Conservation (phyloP, 2,329 filamentous ascomycete genomes). For the Rosellinia necatrix region DNA sequence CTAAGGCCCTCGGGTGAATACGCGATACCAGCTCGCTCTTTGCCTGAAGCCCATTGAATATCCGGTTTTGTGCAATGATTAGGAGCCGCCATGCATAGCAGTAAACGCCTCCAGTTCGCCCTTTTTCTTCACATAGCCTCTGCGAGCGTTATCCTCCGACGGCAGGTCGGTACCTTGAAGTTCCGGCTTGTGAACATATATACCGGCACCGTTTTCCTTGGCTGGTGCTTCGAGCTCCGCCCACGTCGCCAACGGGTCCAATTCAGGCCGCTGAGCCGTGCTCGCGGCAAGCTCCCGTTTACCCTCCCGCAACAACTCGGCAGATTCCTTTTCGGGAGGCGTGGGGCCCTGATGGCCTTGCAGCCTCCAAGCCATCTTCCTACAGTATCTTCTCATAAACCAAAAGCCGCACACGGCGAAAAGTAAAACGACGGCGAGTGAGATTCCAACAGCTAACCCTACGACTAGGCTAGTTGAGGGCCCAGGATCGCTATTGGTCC, state of each 20-base stretch:
- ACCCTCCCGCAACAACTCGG: background rate
- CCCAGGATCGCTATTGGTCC: background rate
- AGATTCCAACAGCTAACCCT: background rate
- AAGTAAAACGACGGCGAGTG: background rate
- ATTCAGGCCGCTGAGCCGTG: background rate
- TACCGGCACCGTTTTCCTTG: background rate
- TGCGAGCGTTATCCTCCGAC: background rate
- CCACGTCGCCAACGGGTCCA: background rate
- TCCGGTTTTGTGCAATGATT: too few relatives aligned
- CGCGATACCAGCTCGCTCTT: too few relatives aligned
- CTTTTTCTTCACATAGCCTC: background rate
- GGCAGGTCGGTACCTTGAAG: background rate
- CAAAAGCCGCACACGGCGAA: background rate
- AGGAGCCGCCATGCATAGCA: background rate
- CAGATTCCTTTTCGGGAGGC: background rate
- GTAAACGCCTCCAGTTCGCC: background rate
- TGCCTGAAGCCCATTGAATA: too few relatives aligned
- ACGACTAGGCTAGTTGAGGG: background rate
- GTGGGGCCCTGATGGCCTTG: background rate
- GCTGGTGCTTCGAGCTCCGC: conserved; percentile 2
- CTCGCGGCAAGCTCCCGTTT: background rate
- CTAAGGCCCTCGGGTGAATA: too few relatives aligned
- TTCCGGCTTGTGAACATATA: conserved; percentile 6
- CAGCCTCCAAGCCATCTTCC: background rate
- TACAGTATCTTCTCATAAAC: background rate